phyloP scores from a whole-genome alignment of 345 rosid genomes.

The Hypericum perforatum region DNA sequence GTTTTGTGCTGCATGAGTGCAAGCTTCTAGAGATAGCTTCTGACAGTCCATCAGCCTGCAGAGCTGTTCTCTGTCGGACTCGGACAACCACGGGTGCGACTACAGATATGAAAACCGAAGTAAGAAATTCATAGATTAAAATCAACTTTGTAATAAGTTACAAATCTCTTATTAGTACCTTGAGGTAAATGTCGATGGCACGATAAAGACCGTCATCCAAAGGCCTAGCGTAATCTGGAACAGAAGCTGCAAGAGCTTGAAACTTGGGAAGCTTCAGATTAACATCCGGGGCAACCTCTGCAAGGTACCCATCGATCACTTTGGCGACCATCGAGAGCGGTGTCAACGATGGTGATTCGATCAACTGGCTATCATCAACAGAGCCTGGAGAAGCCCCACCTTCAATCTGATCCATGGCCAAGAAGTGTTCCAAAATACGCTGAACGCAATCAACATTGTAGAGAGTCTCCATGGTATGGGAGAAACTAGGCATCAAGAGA shows the following conservation, averaged over 20 bases:
- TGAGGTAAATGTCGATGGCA: conserved; percentile 84
- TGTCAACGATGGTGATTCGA: conserved; percentile 69
- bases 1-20: conserved; percentile 96
- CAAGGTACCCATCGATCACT: conserved; percentile 92
- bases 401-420: conserved; percentile 65
- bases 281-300: conserved; percentile 95
- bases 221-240: conserved; percentile 85
- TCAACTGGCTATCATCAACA: conserved; percentile 68
- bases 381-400: conserved; percentile 78
- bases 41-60: conserved; percentile 91
- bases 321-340: conserved; percentile 83
- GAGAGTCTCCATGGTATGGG: conserved; percentile 83
- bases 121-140: neutral
- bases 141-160: no score
- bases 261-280: conserved; percentile 90
- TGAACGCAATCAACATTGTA: conserved; percentile 89
- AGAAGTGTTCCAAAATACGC: conserved; percentile 76
- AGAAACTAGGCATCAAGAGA: conserved; percentile 88
- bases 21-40: conserved; percentile 93
- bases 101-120: conserved; percentile 25
- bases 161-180: conserved; percentile 41
- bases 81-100: conserved; percentile 95
- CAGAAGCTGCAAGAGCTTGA: conserved; percentile 81
- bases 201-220: conserved; percentile 94
- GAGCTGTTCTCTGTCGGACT: conserved; percentile 82